A percentile compares a stretch with the other conserved stretches of the same genome.
Conservation (phyloP, 2,329 filamentous ascomycete species). For the Knufia fluminis region DNA sequence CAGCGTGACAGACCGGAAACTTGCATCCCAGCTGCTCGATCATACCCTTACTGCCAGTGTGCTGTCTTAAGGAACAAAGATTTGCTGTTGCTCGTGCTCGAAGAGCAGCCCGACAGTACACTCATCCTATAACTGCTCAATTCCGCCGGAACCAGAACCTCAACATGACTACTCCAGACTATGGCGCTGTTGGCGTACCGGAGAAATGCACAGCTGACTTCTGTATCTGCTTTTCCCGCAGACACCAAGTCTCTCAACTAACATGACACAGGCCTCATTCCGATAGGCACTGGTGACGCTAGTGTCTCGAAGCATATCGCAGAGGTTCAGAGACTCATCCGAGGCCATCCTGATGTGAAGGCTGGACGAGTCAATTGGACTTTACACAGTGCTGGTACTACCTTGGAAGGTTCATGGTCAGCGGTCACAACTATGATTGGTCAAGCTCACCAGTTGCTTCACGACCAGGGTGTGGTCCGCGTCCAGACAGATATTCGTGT, state of each 20-base stretch:
- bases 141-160: background rate
- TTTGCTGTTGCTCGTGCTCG: too few relatives aligned
- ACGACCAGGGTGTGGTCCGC: constrained; percentile 64
- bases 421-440: constrained; percentile 76
- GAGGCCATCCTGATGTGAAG: constrained; percentile 43
- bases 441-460: constrained; percentile 72
- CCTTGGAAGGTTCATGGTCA: constrained; percentile 86
- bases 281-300: constrained; percentile 68
- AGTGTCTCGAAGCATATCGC: constrained; percentile 79
- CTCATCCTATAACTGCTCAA: too few relatives aligned
- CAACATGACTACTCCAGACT: background rate
- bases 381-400: constrained; percentile 92
- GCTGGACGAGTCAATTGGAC: constrained; percentile 70
- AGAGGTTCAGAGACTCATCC: constrained; percentile 65
- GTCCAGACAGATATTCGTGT: constrained; percentile 85
- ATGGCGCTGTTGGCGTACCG: constrained; percentile 34
- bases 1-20: too few relatives aligned
- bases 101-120: too few relatives aligned
- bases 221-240: constrained; percentile 41
- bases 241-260: background rate
- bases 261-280: constrained; percentile 50
- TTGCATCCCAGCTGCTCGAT: too few relatives aligned
- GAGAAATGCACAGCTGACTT: constrained; percentile 77
- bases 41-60: too few relatives aligned
- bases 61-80: too few relatives aligned